phyloP scores from a whole-genome alignment of 202 grass and related monocot genomes.

The Miscanthus sacchariflorus region DNA sequence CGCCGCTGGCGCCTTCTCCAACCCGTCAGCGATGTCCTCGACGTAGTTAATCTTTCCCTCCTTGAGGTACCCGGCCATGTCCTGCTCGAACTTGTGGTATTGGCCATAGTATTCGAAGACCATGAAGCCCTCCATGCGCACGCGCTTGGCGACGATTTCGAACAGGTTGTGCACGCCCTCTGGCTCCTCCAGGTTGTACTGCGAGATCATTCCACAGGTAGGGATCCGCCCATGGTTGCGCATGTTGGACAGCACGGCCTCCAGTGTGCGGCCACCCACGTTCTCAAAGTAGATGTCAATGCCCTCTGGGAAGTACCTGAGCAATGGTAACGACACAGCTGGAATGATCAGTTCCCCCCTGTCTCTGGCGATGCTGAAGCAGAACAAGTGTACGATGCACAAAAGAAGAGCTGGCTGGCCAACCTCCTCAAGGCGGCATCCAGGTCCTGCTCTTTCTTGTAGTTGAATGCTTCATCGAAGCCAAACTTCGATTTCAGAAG shows the following conservation, averaged over 20 bases:
- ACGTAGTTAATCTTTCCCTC: conserved; percentile 48
- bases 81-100: conserved; percentile 54
- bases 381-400: neutral
- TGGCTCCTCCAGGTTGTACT: conserved; percentile 42
- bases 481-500: conserved; percentile 65
- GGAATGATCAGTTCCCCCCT: neutral
- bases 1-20: conserved; percentile 38
- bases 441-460: conserved; percentile 63
- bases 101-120: conserved; percentile 10
- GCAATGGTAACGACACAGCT: neutral
- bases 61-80: conserved; percentile 37
- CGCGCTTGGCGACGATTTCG: conserved; percentile 6
- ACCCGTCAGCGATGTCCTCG: conserved; percentile 52
- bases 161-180: conserved; percentile 47
- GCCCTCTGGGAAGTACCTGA: conserved; percentile 54
- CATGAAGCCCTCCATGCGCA: conserved; percentile 53
- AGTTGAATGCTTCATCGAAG: conserved; percentile 81
- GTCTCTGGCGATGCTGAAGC: neutral
- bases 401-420: neutral
- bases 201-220: conserved; percentile 64
- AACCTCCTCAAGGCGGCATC: conserved; percentile 37
- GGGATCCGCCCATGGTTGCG: conserved; percentile 52
- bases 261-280: conserved; percentile 68
- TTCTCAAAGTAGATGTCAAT: conserved; percentile 88
- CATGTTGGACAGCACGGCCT: conserved; percentile 70